These are phyloP conservation scores for Euphorbia schlechtendalii DNA, from an alignment of 441 rosid species.

Conservation along the genomic window DNA sequence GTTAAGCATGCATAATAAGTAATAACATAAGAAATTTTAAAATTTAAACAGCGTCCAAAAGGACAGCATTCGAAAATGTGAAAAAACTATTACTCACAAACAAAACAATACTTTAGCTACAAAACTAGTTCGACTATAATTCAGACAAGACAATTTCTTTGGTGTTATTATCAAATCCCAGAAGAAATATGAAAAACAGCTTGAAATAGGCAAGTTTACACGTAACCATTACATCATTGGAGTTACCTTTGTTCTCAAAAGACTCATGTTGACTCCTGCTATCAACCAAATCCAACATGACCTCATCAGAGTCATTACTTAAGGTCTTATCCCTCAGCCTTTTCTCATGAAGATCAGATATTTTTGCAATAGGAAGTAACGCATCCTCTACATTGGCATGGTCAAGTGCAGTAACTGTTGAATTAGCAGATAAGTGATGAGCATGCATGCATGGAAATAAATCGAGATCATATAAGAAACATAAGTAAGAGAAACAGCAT, in stretches of 20 bases:
- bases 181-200: not conserved
- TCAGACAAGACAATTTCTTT: not conserved
- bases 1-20: not conserved
- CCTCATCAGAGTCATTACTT: constrained; percentile 28
- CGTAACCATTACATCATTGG: not conserved
- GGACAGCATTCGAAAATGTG: not conserved
- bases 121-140: not conserved
- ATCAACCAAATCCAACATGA: constrained; percentile 40
- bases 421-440: constrained; percentile 30
- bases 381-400: constrained; percentile 88
- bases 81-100: not conserved
- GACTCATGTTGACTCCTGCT: constrained; percentile 31
- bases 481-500: constrained; percentile 2
- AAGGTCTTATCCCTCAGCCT: constrained; percentile 28
- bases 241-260: constrained; percentile 39
- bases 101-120: not conserved
- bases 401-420: constrained; percentile 75
- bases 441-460: constrained; percentile 11
- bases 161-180: not conserved
- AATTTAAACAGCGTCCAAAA: not conserved
- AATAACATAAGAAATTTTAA: too few relatives aligned
- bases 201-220: not conserved
- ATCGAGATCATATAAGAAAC: constrained; percentile 2
- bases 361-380: constrained; percentile 54
- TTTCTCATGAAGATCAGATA: constrained; percentile 40